A percentile compares a stretch with the other conserved stretches of the same genome.
Evolutionary conservation across 2,329 filamentous ascomycete genomes (phyloP).

Genomic region (Zymoseptoria passerinii): DNA sequence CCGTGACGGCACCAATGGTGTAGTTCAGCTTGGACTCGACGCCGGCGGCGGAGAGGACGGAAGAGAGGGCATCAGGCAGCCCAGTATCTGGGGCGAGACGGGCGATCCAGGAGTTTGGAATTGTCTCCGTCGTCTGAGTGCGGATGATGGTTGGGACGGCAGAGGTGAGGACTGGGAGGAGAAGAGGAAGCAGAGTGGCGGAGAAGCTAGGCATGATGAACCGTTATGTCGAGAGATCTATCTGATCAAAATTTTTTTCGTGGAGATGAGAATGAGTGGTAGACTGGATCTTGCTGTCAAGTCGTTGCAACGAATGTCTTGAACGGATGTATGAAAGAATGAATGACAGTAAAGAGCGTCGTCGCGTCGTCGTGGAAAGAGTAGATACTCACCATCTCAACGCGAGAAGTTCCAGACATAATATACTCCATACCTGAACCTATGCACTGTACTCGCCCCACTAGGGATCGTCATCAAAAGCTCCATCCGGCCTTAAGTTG

Average conservation of each 20-base stretch:
- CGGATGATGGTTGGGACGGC: conserved; percentile 11
- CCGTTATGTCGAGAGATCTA: background rate
- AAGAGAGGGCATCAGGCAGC: conserved; percentile 8
- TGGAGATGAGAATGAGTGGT: background rate
- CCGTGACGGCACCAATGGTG: conserved; percentile 31
- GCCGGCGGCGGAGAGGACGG: conserved; percentile 9
- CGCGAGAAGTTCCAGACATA: background rate
- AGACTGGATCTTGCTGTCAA: background rate
- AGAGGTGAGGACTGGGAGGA: background rate
- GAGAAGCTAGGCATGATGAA: background rate
- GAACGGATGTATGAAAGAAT: background rate
- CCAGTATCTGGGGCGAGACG: conserved; percentile 9
- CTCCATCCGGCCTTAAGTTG: background rate
- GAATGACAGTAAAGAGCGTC: background rate
- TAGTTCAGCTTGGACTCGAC: conserved; percentile 27
- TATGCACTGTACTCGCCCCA: background rate
- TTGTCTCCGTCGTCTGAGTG: conserved; percentile 10
- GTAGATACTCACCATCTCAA: background rate
- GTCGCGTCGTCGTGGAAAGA: background rate
- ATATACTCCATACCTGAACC: background rate
- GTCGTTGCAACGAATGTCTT: background rate
- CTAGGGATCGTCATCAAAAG: background rate
- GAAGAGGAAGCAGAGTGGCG: background rate
- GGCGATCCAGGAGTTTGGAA: conserved; percentile 15
- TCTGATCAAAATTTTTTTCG: background rate